Conservation (phyloP, 2,329 filamentous ascomycete genomes). For the Zasmidium cellare region DNA sequence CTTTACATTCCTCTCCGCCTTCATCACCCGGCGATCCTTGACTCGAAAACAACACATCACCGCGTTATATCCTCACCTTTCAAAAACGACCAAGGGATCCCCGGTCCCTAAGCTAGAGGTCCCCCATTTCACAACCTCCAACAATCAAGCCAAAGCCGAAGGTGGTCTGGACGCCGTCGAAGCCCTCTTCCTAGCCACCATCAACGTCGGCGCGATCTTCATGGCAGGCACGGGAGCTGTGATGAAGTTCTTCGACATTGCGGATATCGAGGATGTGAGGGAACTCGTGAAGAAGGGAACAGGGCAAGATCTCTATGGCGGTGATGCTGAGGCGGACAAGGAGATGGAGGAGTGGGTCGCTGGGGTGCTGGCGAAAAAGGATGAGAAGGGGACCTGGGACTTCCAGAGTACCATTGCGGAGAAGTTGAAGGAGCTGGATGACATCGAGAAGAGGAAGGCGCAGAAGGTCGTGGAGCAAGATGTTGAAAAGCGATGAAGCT, state of each 20-base stretch:
- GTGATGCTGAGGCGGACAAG: slow-evolving; percentile 52
- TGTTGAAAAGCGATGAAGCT: not conserved
- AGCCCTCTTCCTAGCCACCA: slow-evolving; percentile 80
- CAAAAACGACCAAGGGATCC: slow-evolving; percentile 7
- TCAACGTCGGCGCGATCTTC: slow-evolving; percentile 76
- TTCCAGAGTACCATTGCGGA: slow-evolving; percentile 26
- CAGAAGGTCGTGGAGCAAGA: slow-evolving; percentile 1
- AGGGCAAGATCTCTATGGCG: slow-evolving; percentile 59
- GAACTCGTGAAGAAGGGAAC: slow-evolving; percentile 60
- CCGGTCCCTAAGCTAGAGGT: slow-evolving; percentile 11
- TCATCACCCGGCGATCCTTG: slow-evolving; percentile 65
- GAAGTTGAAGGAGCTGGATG: slow-evolving; percentile 32
- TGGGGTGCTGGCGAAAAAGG: slow-evolving; percentile 50
- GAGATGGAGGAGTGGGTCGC: slow-evolving; percentile 57
- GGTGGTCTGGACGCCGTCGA: slow-evolving; percentile 74
- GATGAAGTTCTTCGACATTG: slow-evolving; percentile 75
- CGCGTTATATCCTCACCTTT: slow-evolving; percentile 49
- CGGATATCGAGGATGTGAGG: slow-evolving; percentile 52
- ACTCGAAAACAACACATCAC: slow-evolving; percentile 64
- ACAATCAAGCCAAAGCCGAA: slow-evolving; percentile 34
- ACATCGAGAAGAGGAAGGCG: slow-evolving; percentile 25
- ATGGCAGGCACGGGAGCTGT: slow-evolving; percentile 74
- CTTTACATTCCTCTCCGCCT: slow-evolving; percentile 71
- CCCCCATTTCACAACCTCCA: slow-evolving; percentile 19
- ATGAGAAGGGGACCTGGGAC: slow-evolving; percentile 35